These are phyloP conservation scores for Candida sp. DNA, from an alignment of 1,139 yeast genomes.

Conservation along the genomic window DNA sequence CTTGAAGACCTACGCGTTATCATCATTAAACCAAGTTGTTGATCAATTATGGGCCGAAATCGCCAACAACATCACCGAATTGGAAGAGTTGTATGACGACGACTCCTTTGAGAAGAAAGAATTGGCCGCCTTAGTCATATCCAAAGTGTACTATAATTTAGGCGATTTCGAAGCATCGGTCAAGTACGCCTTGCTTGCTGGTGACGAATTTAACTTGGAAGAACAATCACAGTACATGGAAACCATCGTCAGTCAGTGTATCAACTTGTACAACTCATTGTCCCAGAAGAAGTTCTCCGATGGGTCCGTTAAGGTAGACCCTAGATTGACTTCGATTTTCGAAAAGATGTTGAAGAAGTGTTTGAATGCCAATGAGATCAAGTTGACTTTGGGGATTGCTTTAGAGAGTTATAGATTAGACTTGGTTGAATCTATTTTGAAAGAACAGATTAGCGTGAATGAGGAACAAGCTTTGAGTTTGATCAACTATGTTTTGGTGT, in stretches of 20 bases:
- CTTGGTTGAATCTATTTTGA: constrained; percentile 68
- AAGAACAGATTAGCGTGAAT: constrained; percentile 39
- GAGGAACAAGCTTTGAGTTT: constrained; percentile 56
- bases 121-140: constrained; percentile 90
- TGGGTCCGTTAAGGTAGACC: constrained; percentile 50
- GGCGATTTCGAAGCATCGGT: constrained; percentile 96
- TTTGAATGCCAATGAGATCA: constrained; percentile 68
- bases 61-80: constrained; percentile 87
- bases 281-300: constrained; percentile 60
- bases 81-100: constrained; percentile 92
- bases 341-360: constrained; percentile 90
- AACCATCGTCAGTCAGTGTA: constrained; percentile 92
- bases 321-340: constrained; percentile 69
- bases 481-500: constrained; percentile 77
- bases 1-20: constrained; percentile 84
- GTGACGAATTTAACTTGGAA: constrained; percentile 76
- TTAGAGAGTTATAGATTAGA: constrained; percentile 90
- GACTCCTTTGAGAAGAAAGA: constrained; percentile 72
- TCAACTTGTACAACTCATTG: constrained; percentile 75
- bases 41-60: constrained; percentile 98
- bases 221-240: constrained; percentile 85
- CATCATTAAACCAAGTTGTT: constrained; percentile 79
- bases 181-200: constrained; percentile 86
- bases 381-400: constrained; percentile 89
- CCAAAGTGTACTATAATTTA: constrained; percentile 93